Conservation (phyloP, 495 filamentous ascomycete genomes). For the Penicillium crystallinum region DNA sequence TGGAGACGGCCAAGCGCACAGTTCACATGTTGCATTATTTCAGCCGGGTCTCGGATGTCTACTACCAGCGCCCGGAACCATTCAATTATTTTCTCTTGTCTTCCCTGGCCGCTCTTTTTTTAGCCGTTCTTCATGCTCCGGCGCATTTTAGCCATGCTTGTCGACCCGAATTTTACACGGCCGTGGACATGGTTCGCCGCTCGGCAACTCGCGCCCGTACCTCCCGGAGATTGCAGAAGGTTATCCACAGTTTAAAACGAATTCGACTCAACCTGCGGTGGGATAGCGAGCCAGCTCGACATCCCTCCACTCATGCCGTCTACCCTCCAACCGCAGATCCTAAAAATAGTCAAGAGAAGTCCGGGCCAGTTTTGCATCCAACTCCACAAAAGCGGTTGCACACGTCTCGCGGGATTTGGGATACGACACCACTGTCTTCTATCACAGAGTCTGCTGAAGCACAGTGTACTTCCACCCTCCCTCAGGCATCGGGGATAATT, state of each 20-base stretch:
- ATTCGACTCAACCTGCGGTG: constrained; percentile 25
- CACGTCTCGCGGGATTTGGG: background rate
- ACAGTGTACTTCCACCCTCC: background rate
- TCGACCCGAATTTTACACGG: constrained; percentile 74
- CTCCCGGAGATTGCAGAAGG: constrained; percentile 36
- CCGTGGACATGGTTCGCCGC: constrained; percentile 70
- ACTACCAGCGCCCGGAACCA: constrained; percentile 68
- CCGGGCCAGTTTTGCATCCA: background rate
- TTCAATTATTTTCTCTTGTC: constrained; percentile 84
- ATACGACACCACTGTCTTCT: constrained; percentile 1
- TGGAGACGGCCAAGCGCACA: constrained; percentile 72
- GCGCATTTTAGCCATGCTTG: constrained; percentile 63
- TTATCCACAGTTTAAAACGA: constrained; percentile 35
- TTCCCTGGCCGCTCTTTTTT: constrained; percentile 70
- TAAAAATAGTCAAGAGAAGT: background rate
- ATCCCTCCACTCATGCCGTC: background rate
- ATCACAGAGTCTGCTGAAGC: constrained; percentile 5
- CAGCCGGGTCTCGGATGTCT: constrained; percentile 67
- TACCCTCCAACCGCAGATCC: background rate
- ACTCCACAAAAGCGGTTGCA: background rate
- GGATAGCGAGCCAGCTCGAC: constrained; percentile 3
- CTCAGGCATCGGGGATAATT: constrained; percentile 7
- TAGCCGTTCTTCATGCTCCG: constrained; percentile 74
- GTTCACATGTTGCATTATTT: constrained; percentile 66
- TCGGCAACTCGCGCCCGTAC: constrained; percentile 37